These are phyloP conservation scores for Neonectria faginata DNA, from an alignment of 2,329 filamentous ascomycete species.

Conservation along the genomic window DNA sequence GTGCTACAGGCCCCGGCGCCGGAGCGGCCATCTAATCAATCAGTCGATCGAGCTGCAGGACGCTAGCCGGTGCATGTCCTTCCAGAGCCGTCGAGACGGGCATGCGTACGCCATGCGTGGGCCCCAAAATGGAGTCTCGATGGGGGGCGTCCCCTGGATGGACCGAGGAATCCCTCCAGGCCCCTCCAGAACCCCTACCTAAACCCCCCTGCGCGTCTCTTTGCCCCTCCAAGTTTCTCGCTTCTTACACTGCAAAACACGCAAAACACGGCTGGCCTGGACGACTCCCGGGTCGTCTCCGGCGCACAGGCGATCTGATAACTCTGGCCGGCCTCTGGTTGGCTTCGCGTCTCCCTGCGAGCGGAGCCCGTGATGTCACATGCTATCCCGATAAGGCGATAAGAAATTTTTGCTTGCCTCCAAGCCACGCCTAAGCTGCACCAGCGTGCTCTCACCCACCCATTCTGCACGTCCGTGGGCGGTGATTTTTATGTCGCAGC, in stretches of 20 bases:
- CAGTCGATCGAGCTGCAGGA: conserved; percentile 44
- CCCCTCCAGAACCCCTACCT: conserved; percentile 1
- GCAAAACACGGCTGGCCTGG: conserved; percentile 18
- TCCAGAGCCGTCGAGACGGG: conserved; percentile 5
- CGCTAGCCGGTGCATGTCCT: conserved; percentile 29
- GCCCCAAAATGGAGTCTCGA: conserved; percentile 11
- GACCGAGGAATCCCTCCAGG: conserved; percentile 19
- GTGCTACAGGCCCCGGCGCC: conserved; percentile 19
- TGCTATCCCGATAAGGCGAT: conserved; percentile 36
- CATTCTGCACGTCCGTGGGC: conserved; percentile 25
- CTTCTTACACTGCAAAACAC: conserved; percentile 14
- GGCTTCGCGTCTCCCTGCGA: conserved; percentile 8
- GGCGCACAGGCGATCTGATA: conserved; percentile 45
- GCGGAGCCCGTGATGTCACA: conserved; percentile 43
- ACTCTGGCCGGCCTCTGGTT: conserved; percentile 25
- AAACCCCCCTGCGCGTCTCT: conserved; percentile 9
- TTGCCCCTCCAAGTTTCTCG: conserved; percentile 23
- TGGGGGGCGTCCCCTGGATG: conserved; percentile 7
- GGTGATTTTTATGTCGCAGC: conserved; percentile 31
- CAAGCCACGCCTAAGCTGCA: conserved; percentile 24
- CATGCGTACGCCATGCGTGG: neutral
- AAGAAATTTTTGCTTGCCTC: conserved; percentile 42
- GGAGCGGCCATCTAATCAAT: conserved; percentile 45
- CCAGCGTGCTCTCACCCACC: conserved; percentile 22
- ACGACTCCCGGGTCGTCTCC: conserved; percentile 13